Base-by-base conservation (phyloP, 768 basidiomycete genomes). In the Mycena galopus region DNA sequence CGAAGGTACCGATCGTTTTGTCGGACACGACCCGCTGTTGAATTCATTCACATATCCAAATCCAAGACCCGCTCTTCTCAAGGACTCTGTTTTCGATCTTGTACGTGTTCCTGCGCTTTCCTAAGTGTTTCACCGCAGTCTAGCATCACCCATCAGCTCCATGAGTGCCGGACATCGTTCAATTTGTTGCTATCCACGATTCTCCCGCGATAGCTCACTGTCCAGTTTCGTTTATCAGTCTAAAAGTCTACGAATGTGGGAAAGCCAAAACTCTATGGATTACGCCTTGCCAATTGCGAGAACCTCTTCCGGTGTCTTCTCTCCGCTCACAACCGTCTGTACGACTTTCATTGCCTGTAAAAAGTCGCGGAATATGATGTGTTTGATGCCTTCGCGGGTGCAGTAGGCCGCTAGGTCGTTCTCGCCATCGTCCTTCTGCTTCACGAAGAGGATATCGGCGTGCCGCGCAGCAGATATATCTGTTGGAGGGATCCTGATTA, bases 401-500 rank as follows among this genome's bases (percentile, higher is more conserved):
- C 97, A 98, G 82, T 95, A 97, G 17, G 86, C 86, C 67, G 92
- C 91, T 14, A 99, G 86, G 78, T 98, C 96, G 78, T 97, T 98
- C 75, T 94, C 94, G 37, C 91, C 92, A 68, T 89, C 89, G 2
- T 81, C 78, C 74, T 94, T 95, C 73, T 88, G 86, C 82, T 98
- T 99, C 73, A 97, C 96, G 79, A 99, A 98, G n/a, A 99, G 88
- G 23, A 96, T 84, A 81, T 99, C 96, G 21, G 98, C 96, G 77
- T 97, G 94, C 68, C 86, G 87, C 0, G 98, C 98, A 4, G 98
- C 97, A 11, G 95, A 96, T 82, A 98, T 89, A 80, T 98, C 96
- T 95, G 79, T n/a, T n/a, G n/a, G n/a, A n/a, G n/a, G n/a, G n/a
- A n/a, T n/a, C n/a, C n/a, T n/a, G n/a, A n/a, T n/a, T n/a, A n/a